phyloP scores from a whole-genome alignment of 2,329 filamentous ascomycete genomes.

The Exophiala sp. region DNA sequence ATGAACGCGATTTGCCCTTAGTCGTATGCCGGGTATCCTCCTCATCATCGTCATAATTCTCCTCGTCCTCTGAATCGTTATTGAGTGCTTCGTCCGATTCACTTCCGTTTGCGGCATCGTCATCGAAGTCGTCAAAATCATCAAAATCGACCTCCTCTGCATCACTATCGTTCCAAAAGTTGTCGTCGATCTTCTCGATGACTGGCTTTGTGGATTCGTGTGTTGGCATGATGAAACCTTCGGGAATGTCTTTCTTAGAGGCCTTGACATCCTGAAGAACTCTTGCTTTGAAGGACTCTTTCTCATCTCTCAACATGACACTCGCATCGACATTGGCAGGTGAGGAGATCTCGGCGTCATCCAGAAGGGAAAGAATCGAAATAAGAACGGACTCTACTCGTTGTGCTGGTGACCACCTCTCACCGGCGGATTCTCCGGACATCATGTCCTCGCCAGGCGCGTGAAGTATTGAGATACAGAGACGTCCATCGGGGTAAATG shows the following conservation, averaged over 20 bases:
- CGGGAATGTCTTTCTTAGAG: slow-evolving; percentile 76
- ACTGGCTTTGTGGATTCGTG: slow-evolving; percentile 54
- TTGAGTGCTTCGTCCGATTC: slow-evolving; percentile 43
- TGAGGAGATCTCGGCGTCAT: slow-evolving; percentile 89
- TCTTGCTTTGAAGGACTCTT: slow-evolving; percentile 64
- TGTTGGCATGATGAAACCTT: slow-evolving; percentile 77
- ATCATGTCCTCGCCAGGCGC: slow-evolving; percentile 86
- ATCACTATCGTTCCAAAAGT: slow-evolving; percentile 77
- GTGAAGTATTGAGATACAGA: slow-evolving; percentile 97
- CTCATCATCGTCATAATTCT: slow-evolving; percentile 33
- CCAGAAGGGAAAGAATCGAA: slow-evolving; percentile 84
- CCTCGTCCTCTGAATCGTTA: slow-evolving; percentile 56
- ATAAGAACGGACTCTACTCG: slow-evolving; percentile 92
- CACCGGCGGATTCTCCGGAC: slow-evolving; percentile 83
- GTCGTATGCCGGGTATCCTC: slow-evolving; percentile 14
- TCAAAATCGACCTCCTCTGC: slow-evolving; percentile 56
- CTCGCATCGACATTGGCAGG: slow-evolving; percentile 93
- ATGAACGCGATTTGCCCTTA: slow-evolving; percentile 21
- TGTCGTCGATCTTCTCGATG: slow-evolving; percentile 66
- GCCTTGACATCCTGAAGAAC: slow-evolving; percentile 67
- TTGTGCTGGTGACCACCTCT: slow-evolving; percentile 92
- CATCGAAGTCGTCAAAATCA: slow-evolving; percentile 52
- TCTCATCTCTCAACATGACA: slow-evolving; percentile 75
- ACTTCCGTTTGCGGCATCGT: slow-evolving; percentile 42
- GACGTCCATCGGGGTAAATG: slow-evolving; percentile 81